phyloP scores from a whole-genome alignment of 1,139 yeast species.

The Eremothecium cymbalariae region DNA sequence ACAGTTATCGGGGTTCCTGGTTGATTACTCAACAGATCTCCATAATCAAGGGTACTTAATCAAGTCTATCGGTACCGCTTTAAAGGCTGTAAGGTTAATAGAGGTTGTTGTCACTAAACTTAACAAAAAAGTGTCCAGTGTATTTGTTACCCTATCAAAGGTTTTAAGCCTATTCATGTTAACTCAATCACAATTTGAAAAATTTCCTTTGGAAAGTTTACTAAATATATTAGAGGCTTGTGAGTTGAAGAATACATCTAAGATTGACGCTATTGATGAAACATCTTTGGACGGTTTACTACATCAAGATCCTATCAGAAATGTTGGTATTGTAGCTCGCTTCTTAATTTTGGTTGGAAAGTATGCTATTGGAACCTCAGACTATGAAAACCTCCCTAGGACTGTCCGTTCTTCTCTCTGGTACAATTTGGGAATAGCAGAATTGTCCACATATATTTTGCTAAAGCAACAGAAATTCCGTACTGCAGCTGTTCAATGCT shows the following conservation, averaged over 20 bases:
- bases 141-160: conserved; percentile 48
- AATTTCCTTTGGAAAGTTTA: conserved; percentile 40
- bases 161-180: conserved; percentile 39
- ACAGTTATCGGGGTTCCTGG: conserved; percentile 50
- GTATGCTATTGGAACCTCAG: conserved; percentile 18
- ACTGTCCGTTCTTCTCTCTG: conserved; percentile 51
- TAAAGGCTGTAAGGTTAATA: conserved; percentile 34
- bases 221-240: conserved; percentile 32
- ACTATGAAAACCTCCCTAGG: conserved; percentile 31
- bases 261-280: conserved; percentile 21
- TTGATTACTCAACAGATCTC: conserved; percentile 47
- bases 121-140: conserved; percentile 36
- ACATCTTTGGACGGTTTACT: conserved; percentile 42
- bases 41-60: conserved; percentile 58
- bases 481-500: conserved; percentile 44
- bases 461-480: conserved; percentile 32
- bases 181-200: conserved; percentile 39
- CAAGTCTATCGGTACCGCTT: conserved; percentile 47
- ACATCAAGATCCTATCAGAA: conserved; percentile 18
- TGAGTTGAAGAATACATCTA: conserved; percentile 10
- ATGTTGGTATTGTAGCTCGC: conserved; percentile 22
- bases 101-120: conserved; percentile 16
- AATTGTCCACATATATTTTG: conserved; percentile 42
- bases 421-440: conserved; percentile 66
- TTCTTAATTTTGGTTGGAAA: conserved; percentile 28